Evolutionary conservation across 1,139 yeast genomes (phyloP).

Genomic region (Yamadazyma friedrichii): DNA sequence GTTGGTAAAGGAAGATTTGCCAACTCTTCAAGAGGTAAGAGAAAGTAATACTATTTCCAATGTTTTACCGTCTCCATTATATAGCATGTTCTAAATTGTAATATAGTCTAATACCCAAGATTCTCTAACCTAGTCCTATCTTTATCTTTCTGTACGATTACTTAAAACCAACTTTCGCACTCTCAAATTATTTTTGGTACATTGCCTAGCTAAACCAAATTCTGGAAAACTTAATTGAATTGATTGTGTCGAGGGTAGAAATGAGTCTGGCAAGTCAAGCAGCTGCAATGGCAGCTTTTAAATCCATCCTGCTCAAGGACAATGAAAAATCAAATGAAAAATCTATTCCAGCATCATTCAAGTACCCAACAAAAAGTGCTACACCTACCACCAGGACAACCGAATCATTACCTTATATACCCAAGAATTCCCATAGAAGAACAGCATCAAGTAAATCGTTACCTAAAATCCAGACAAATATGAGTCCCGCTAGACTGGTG

Average conservation of each 20-base stretch:
- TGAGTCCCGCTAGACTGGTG: slow-evolving; percentile 2
- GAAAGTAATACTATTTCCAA: slow-evolving; percentile 8
- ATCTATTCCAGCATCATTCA: not conserved
- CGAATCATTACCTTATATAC: slow-evolving; percentile 10
- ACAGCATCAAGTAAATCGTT: slow-evolving; percentile 10
- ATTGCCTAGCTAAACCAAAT: too few relatives aligned
- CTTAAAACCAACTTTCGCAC: not conserved
- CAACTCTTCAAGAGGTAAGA: slow-evolving; percentile 48
- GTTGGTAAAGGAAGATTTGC: slow-evolving; percentile 84
- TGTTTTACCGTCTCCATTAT: too few relatives aligned
- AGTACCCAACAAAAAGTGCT: not conserved
- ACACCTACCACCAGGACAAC: not conserved
- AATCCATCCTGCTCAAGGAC: slow-evolving; percentile 13
- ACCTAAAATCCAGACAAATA: slow-evolving; percentile 12
- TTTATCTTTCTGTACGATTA: not conserved
- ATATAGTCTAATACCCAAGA: too few relatives aligned
- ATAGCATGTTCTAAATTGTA: too few relatives aligned
- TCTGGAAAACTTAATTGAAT: not conserved
- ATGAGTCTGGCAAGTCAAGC: slow-evolving; percentile 24
- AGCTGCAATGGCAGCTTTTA: slow-evolving; percentile 38
- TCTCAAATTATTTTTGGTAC: not conserved
- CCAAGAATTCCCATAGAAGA: slow-evolving; percentile 8
- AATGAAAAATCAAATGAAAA: slow-evolving; percentile 3
- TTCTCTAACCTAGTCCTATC: too few relatives aligned
- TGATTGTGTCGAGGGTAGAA: not conserved